Evolutionary conservation across 306 rosid genomes (phyloP), one percentile per base, ranked within the genome.

Genomic region (Rosa lucieae): DNA sequence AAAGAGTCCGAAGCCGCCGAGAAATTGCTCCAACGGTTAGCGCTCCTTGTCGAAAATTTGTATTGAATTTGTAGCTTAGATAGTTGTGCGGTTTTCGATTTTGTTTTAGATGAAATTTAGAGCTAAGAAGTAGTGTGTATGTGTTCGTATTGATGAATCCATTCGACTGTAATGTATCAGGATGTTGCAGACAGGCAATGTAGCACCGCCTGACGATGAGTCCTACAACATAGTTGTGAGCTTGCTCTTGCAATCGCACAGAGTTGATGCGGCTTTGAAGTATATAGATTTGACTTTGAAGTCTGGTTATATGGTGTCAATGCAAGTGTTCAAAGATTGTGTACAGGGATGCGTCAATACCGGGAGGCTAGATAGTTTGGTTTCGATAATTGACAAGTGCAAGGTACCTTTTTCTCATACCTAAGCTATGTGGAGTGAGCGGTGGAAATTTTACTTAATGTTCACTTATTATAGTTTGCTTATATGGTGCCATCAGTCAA

Each of bases 181-280:
- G 93, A 96, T 96, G 99, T 87, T 87, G 89, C 89, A 82, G 85
- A 48, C 89, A 10, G 96, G 97, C 79, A 86, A 79, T 49, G 99
- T 84, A 35, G 82, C 92, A 78, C 80, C 5, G 82, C 98, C 99
- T 11, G 98, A 96, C 77, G 82, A 89, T 47, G 97, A 91, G 84
- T 96, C 99, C 42, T 93, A 90, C 84, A 86, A 89, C 77, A 80
- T 93, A 63, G 87, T 96, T 81, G 81, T 93, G 62, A 92, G 86
- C 76, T 83, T 96, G 99, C 91, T 90, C 77, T 89, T 96, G 67
- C 56, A 81, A 29, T 81, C 81, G 0, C 83, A 77, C 73, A 82
- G 80, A 81, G 84, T 90, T 78, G 96, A 93, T 71, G 81, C 90
- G 70, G 94, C 96, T 46, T 82, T 93, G 75, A 96, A 88, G 76